Evolutionary conservation across 2,329 filamentous ascomycete species (phyloP).

Genomic region (Leptographium flavum): DNA sequence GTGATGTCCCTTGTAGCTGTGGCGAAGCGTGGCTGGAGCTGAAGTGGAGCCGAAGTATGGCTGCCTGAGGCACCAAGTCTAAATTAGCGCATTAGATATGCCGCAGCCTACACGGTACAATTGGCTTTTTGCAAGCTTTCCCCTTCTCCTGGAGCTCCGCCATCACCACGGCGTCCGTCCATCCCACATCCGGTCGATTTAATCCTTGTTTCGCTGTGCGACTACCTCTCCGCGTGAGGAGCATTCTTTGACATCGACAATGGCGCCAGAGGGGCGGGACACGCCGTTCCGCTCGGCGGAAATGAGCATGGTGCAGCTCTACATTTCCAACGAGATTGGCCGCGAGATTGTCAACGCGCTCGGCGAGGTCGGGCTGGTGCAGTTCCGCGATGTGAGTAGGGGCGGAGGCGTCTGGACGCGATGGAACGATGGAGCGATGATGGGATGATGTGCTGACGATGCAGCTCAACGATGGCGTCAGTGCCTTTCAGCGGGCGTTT

Average conservation of each 20-base stretch:
- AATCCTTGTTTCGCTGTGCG: background rate
- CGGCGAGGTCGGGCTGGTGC: constrained; percentile 88
- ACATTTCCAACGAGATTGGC: constrained; percentile 97
- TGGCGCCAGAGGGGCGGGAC: constrained; percentile 58
- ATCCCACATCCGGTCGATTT: constrained; percentile 1
- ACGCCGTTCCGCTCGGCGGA: constrained; percentile 99
- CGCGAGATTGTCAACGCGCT: constrained; percentile 93
- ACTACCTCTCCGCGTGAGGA: background rate
- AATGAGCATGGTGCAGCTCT: constrained; percentile 99
- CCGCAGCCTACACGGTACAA: constrained; percentile 9
- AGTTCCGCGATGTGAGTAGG: constrained; percentile 80
- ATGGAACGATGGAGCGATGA: background rate
- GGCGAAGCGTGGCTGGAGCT: background rate
- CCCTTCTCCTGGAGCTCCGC: constrained; percentile 1
- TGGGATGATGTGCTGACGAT: constrained; percentile 8
- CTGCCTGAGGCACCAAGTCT: constrained; percentile 9
- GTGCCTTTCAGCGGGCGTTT: constrained; percentile 91
- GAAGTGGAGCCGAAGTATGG: background rate
- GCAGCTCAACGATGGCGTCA: constrained; percentile 83
- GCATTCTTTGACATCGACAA: constrained; percentile 17
- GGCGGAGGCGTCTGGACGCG: no score
- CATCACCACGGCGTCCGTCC: constrained; percentile 6
- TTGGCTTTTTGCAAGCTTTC: constrained; percentile 2
- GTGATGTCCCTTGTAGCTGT: background rate
- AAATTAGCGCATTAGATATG: constrained; percentile 8